Base-by-base conservation (phyloP, 2,329 filamentous ascomycete genomes). In the Claviceps lovelessii region DNA sequence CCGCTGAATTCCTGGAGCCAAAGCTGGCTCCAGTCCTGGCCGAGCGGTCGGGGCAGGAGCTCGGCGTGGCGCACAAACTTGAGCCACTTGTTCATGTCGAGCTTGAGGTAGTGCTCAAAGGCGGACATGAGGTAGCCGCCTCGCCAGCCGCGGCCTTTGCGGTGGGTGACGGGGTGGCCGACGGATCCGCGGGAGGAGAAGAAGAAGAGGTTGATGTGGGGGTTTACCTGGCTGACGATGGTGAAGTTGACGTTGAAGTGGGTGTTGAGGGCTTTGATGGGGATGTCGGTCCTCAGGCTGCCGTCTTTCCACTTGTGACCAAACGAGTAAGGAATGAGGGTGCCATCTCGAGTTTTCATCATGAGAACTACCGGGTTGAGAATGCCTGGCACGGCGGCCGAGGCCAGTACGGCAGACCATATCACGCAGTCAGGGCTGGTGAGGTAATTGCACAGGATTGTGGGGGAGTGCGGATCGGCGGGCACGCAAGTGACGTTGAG, bases 221-320 rank as follows among this genome's bases (percentile, higher is more conserved):
- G 93, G 68, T 98, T 98, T 51, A 96, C 91, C 72, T 90, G 80
- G 61, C 76, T 79, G 62, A 84, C 93, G 59, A 98, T 90, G 59
- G 88, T 91, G 69, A 97, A 98, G 67, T 95, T 96, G 68, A 97
- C 93, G 68, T 97, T 97, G 75, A 98, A 98, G 66, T 97, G 89
- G 1, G 95, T 77, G 67, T 98, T 97, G 52, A 98, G 77, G 1
- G 90, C 86, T 69, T 91, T 93, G 64, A 98, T 81, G 0, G 93
- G 93, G 33, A 98, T 96, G 64, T 98, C 93, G 1, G 93, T 98
- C 42, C 93, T 81, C 54, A 98, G 73, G 61, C 86, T 93, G 53
- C 93, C 93, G 67, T 98, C 93, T 70, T 98, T 98, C 93, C 93
- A 98, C 72, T 97, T 97, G 74, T 97, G 90, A 0, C 93, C 93